Conservation (phyloP, 345 rosid genomes). For the Nephelium lappaceum region DNA sequence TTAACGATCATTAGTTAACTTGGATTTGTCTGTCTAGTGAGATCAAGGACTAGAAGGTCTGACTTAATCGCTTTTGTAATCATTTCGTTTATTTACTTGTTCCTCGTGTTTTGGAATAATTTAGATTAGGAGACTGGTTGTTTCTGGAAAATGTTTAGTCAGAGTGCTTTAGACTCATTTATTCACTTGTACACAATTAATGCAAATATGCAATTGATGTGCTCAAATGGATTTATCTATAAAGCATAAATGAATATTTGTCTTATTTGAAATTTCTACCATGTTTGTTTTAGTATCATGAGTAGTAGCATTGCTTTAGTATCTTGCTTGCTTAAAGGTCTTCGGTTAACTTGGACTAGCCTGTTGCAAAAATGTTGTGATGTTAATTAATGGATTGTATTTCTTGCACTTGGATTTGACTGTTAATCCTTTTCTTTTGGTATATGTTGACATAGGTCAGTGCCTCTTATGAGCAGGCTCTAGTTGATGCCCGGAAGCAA, state of each 20-base stretch:
- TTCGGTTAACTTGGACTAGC: constrained; percentile 1
- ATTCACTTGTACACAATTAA: neutral
- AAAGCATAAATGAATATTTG: neutral
- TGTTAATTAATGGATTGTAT: neutral
- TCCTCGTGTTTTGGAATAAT: constrained; percentile 6
- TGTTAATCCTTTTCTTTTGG: constrained; percentile 25
- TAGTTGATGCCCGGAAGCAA: constrained; percentile 90
- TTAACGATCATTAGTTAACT: neutral
- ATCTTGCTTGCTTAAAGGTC: neutral
- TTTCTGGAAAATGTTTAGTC: neutral
- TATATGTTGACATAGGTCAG: constrained; percentile 66
- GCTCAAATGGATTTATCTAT: neutral
- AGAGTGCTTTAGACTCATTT: neutral
- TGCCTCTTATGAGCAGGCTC: constrained; percentile 93
- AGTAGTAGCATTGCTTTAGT: neutral
- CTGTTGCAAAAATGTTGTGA: neutral
- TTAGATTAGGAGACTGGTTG: neutral
- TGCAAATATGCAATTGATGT: no score
- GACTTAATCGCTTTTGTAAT: constrained; percentile 11
- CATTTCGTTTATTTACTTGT: neutral
- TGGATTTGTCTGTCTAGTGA: constrained; percentile 71
- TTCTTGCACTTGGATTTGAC: constrained; percentile 27
- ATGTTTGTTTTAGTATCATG: neutral
- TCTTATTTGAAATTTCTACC: neutral
- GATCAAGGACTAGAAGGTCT: constrained; percentile 90